These are phyloP conservation scores for Salix brachista DNA, from an alignment of 345 rosid species.

Conservation along the genomic window DNA sequence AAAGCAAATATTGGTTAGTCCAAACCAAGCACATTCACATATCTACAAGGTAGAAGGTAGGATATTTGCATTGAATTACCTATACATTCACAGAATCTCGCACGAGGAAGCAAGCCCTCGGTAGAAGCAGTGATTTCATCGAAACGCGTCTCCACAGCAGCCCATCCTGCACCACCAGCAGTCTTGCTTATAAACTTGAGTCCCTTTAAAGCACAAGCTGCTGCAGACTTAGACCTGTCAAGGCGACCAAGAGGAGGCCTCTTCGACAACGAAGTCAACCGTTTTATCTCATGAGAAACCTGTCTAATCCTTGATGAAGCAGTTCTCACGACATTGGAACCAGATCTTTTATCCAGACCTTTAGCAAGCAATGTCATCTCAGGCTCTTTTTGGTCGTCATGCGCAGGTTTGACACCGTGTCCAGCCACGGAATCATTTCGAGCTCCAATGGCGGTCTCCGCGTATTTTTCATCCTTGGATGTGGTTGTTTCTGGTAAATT, in stretches of 20 bases:
- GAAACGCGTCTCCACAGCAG: slow-evolving; percentile 60
- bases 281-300: slow-evolving; percentile 60
- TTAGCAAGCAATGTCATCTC: slow-evolving; percentile 41
- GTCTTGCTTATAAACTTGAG: slow-evolving; percentile 70
- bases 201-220: slow-evolving; percentile 58
- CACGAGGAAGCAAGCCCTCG: slow-evolving; percentile 41
- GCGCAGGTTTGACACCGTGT: slow-evolving; percentile 34
- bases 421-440: slow-evolving; percentile 24
- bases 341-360: slow-evolving; percentile 48
- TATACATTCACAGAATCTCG: slow-evolving; percentile 61
- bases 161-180: slow-evolving; percentile 69
- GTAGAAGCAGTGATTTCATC: slow-evolving; percentile 51
- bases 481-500: slow-evolving; percentile 24
- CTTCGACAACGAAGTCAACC: slow-evolving; percentile 48
- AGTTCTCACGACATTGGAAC: slow-evolving; percentile 32
- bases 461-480: slow-evolving; percentile 25
- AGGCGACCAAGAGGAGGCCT: slow-evolving; percentile 39
- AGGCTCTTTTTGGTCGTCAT: slow-evolving; percentile 35
- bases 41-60: not conserved
- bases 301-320: slow-evolving; percentile 52
- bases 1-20: not conserved
- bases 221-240: slow-evolving; percentile 66
- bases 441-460: slow-evolving; percentile 32
- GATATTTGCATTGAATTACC: slow-evolving; percentile 23
- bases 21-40: not conserved